These are phyloP conservation scores for Petunia secreta DNA, from an alignment of 257 asterid genomes.

Conservation along the genomic window DNA sequence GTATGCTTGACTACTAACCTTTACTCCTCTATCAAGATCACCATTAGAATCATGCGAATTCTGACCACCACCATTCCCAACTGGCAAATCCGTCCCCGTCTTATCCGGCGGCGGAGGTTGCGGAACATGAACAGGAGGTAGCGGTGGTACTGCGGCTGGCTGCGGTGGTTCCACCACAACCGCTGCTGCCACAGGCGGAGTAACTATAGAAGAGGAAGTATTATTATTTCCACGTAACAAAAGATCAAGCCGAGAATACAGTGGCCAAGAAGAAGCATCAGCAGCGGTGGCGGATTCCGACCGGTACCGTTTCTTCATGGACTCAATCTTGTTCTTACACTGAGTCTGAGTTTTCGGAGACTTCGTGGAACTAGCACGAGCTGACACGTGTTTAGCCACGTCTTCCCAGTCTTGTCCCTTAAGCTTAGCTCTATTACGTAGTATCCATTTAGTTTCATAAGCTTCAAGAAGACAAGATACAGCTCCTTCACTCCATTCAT, in stretches of 20 bases:
- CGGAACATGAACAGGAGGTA: not conserved
- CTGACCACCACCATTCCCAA: slow-evolving; percentile 39
- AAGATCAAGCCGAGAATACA: slow-evolving; percentile 69
- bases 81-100: slow-evolving; percentile 30
- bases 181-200: not conserved
- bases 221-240: slow-evolving; percentile 70
- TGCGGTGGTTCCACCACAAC: slow-evolving; percentile 30
- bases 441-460: slow-evolving; percentile 76
- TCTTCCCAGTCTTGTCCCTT: slow-evolving; percentile 96
- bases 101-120: slow-evolving; percentile 9
- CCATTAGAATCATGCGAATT: slow-evolving; percentile 55
- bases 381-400: slow-evolving; percentile 71
- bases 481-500: slow-evolving; percentile 95
- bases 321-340: slow-evolving; percentile 91
- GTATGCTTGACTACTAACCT: slow-evolving; percentile 51
- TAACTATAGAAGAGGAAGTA: not conserved
- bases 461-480: slow-evolving; percentile 75
- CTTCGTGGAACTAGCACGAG: slow-evolving; percentile 43
- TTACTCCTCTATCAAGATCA: slow-evolving; percentile 48
- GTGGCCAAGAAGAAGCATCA: slow-evolving; percentile 78
- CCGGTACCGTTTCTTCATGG: slow-evolving; percentile 91
- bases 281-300: slow-evolving; percentile 72
- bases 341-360: slow-evolving; percentile 80
- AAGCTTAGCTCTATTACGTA: slow-evolving; percentile 81
- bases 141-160: slow-evolving; percentile 21